phyloP scores from a whole-genome alignment of 306 rosid genomes.

The Sechiopsis laciniata region DNA sequence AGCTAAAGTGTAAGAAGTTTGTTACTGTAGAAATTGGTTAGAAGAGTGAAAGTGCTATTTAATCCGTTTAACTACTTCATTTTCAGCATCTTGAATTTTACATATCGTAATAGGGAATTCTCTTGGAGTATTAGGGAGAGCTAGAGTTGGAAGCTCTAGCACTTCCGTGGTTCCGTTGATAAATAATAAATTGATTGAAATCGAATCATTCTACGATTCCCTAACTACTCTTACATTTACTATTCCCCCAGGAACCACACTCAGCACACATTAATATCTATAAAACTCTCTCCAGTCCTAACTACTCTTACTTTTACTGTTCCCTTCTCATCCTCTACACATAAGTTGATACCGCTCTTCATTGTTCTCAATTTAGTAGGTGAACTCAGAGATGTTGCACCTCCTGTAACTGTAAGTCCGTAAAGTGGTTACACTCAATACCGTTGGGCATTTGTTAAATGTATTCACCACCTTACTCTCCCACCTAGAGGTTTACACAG shows the following conservation, averaged over 20 bases:
- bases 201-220: too few relatives aligned
- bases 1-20: too few relatives aligned
- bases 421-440: neutral
- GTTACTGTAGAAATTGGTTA: too few relatives aligned
- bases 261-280: neutral
- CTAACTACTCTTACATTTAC: too few relatives aligned
- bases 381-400: neutral
- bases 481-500: neutral
- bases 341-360: neutral
- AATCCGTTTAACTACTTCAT: too few relatives aligned
- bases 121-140: too few relatives aligned
- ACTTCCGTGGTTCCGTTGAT: too few relatives aligned
- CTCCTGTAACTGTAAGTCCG: neutral
- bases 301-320: neutral
- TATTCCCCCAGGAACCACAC: neutral
- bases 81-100: too few relatives aligned
- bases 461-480: neutral
- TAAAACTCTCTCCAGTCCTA: neutral
- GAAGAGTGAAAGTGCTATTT: too few relatives aligned
- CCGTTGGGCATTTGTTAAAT: neutral
- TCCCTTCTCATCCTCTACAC: neutral
- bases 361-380: neutral
- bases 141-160: too few relatives aligned
- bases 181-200: too few relatives aligned
- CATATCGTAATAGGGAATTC: too few relatives aligned